Evolutionary conservation across 202 grass and related monocot genomes (phyloP), one percentile per base, ranked within the genome.

Genomic region (Tripidium arundinaceum): DNA sequence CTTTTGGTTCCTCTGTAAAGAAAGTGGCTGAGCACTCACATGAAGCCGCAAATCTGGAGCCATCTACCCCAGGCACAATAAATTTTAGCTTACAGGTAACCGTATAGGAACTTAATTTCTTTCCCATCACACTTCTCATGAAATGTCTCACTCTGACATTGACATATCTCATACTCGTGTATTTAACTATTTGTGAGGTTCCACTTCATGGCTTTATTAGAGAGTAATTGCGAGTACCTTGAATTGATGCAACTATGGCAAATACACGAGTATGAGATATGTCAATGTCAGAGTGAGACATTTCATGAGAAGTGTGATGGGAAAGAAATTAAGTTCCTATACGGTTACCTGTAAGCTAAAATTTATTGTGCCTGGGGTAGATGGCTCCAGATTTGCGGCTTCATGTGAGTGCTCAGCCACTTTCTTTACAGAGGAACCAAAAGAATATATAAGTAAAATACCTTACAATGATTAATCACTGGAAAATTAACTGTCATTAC

Each of bases 361-460:
- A 72, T 36, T 54, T 77, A 61, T 74, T 62, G 67, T 80, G 24
- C 22, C 58, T 63, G 78, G 76, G 40, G 79, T 80, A 29, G 70
- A 79, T 7, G 72, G 75, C 52, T 81, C 81, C 37, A 76, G 33
- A 83, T 49, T 42, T 69, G 54, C 55, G 37, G 63, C 78, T 81
- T 31, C 70, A 87, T 72, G 28, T 9, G 13, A 76, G 29, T 58
- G 50, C 41, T 71, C 81, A 47, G 22, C 19, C 59, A 86, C 59
- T 81, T 86, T 93, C 91, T 93, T 69, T 80, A 79, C 22, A 72
- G n/a, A 22, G 45, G 42, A 83, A 45, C 19, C 50, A 76, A 80
- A 69, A 43, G 18, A 31, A 11, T 40, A 41, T n/a, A 76, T 81
- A 2, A 62, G 42, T 5, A 61, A 61, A 61, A 47, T 29, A 25